phyloP scores from a whole-genome alignment of 2,329 filamentous ascomycete species.

The Xylariaceae sp. region DNA sequence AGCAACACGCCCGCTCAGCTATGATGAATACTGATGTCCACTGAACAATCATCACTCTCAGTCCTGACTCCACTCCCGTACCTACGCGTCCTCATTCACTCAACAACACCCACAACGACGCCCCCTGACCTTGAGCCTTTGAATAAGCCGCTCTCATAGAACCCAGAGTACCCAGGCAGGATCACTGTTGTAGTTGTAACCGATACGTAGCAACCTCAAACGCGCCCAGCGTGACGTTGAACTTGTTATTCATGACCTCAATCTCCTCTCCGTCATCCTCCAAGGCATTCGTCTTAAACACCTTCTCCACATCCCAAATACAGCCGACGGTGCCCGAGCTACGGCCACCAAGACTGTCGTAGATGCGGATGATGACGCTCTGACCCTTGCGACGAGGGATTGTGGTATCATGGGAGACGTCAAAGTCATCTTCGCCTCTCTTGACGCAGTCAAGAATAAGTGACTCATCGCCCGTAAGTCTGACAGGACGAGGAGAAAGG shows the following conservation, averaged over 20 bases:
- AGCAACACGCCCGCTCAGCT: too few relatives aligned
- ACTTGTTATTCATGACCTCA: conserved; percentile 43
- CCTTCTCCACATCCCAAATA: conserved; percentile 65
- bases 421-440: conserved; percentile 82
- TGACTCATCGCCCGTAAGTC: conserved; percentile 59
- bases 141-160: background rate
- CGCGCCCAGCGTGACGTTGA: conserved; percentile 62
- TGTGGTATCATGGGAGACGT: conserved; percentile 57
- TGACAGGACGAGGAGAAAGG: conserved; percentile 47
- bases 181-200: conserved; percentile 44
- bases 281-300: conserved; percentile 77
- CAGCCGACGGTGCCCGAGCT: conserved; percentile 66
- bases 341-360: conserved; percentile 81
- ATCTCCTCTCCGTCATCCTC: conserved; percentile 78
- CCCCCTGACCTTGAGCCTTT: background rate
- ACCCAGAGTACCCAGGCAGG: background rate
- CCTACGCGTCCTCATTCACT: too few relatives aligned
- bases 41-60: too few relatives aligned
- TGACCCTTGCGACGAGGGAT: conserved; percentile 63
- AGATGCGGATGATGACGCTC: conserved; percentile 79
- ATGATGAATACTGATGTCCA: too few relatives aligned
- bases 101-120: too few relatives aligned
- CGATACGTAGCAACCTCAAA: conserved; percentile 85
- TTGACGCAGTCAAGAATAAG: conserved; percentile 87
- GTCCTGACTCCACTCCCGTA: too few relatives aligned